phyloP scores from a whole-genome alignment of 192 early-diverging fungal species.

The Podila minutissima region DNA sequence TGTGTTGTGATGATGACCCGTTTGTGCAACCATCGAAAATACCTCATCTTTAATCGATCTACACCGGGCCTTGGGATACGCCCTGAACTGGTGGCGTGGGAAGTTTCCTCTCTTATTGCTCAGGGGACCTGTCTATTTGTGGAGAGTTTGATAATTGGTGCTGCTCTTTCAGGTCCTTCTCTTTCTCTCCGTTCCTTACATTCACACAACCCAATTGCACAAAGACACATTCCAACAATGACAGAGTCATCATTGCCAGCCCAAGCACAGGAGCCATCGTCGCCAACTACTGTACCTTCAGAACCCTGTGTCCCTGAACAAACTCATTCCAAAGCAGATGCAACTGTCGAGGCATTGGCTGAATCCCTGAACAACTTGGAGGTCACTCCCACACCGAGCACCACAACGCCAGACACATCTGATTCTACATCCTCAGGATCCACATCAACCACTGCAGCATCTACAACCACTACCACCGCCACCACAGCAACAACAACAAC shows the following conservation, averaged over 20 bases:
- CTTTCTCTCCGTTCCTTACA: not conserved
- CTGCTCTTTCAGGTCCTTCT: too few relatives aligned
- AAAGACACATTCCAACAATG: not conserved
- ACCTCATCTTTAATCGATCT: too few relatives aligned
- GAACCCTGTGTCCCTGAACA: not conserved
- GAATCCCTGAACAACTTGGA: conserved; percentile 15
- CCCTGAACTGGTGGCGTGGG: too few relatives aligned
- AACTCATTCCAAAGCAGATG: not conserved
- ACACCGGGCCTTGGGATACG: too few relatives aligned
- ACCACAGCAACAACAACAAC: not conserved
- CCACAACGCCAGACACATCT: not conserved
- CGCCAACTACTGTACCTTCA: not conserved
- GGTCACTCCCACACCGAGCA: not conserved
- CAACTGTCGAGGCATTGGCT: not conserved
- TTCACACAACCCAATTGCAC: not conserved
- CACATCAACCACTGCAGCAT: not conserved
- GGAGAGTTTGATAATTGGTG: too few relatives aligned
- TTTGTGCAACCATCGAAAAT: too few relatives aligned
- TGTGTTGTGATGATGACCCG: too few relatives aligned
- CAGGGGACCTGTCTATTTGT: too few relatives aligned
- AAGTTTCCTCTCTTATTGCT: too few relatives aligned
- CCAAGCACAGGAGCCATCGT: not conserved
- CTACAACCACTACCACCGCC: not conserved
- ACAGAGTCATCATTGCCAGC: not conserved
- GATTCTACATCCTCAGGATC: not conserved